These are phyloP conservation scores for Chlorella sorokiniana DNA, from an alignment of 139 green algal genomes.

Conservation along the genomic window DNA sequence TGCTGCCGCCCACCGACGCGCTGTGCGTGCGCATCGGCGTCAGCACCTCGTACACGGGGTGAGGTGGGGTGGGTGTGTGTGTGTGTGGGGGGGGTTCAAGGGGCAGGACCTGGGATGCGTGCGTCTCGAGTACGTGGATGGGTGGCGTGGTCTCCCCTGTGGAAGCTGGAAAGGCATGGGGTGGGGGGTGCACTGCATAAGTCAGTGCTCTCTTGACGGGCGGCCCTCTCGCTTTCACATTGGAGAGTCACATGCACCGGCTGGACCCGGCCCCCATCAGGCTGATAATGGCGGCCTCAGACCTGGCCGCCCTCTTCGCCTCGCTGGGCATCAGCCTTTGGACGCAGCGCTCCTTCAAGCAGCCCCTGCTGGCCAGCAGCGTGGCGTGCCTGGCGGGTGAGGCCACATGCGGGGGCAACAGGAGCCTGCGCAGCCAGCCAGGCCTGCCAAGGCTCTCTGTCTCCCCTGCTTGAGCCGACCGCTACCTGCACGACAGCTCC, in stretches of 20 bases:
- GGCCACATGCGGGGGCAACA: background rate
- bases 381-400: constrained; percentile 43
- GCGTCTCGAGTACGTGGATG: too few relatives aligned
- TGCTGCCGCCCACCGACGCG: constrained; percentile 28
- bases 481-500: too few relatives aligned
- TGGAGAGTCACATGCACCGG: constrained; percentile 13
- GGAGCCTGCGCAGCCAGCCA: background rate
- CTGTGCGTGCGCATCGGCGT: constrained; percentile 22
- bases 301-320: constrained; percentile 39
- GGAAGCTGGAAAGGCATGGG: too few relatives aligned
- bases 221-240: too few relatives aligned
- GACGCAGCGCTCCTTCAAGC: constrained; percentile 59
- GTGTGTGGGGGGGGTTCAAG: too few relatives aligned
- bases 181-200: too few relatives aligned
- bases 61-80: background rate
- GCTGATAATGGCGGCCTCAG: constrained; percentile 36
- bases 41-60: constrained; percentile 17
- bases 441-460: background rate
- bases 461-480: too few relatives aligned
- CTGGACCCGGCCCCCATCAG: background rate
- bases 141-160: too few relatives aligned
- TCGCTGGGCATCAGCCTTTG: constrained; percentile 51
- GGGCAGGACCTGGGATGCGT: too few relatives aligned
- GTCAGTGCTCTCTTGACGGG: too few relatives aligned
- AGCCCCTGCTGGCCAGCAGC: constrained; percentile 46